phyloP scores from a whole-genome alignment of 306 rosid species.

The Sindora glabra region DNA sequence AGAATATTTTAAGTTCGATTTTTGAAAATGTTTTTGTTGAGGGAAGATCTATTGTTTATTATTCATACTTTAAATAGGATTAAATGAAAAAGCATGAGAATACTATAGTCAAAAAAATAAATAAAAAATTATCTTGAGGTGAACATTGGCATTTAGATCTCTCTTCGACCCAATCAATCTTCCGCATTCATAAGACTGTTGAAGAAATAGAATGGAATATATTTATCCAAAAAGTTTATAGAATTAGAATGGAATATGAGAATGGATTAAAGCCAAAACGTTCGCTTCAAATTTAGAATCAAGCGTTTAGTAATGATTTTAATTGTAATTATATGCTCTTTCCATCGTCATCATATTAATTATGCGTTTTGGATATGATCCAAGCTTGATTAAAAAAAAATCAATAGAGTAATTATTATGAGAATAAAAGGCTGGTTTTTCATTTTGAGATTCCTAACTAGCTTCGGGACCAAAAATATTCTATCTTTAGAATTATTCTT shows the following conservation, averaged over 20 bases:
- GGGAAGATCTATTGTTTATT: too few relatives aligned
- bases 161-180: conserved; percentile 21
- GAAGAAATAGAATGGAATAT: conserved; percentile 20
- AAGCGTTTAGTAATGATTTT: conserved; percentile 16
- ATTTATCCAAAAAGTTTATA: too few relatives aligned
- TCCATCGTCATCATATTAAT: conserved; percentile 8
- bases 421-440: conserved; percentile 23
- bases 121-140: neutral
- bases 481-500: conserved; percentile 8
- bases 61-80: too few relatives aligned
- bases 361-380: neutral
- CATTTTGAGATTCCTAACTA: conserved; percentile 5
- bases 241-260: conserved; percentile 24
- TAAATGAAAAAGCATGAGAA: too few relatives aligned
- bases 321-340: neutral
- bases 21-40: too few relatives aligned
- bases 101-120: too few relatives aligned
- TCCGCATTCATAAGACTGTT: conserved; percentile 12
- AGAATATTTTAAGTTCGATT: too few relatives aligned
- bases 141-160: conserved; percentile 21
- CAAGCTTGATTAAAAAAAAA: conserved; percentile 9
- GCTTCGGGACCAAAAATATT: neutral
- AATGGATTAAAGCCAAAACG: conserved; percentile 37
- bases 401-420: neutral
- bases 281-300: conserved; percentile 27